Conservation (phyloP, 352 stramenopile genomes). For the Globisporangium acanthophoron region DNA sequence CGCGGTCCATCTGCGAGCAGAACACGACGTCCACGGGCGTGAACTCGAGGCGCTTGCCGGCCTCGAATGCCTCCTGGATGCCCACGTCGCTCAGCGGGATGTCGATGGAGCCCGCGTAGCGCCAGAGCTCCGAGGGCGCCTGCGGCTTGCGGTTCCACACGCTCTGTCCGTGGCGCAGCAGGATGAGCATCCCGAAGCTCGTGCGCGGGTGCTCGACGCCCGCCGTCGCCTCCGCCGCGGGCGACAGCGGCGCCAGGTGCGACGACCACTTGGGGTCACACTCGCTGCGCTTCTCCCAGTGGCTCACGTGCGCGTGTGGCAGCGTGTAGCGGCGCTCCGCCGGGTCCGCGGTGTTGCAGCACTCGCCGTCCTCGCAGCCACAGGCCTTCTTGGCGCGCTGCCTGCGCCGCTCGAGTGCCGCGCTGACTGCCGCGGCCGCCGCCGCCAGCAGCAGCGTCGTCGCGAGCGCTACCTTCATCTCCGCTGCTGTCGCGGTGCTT, state of each 20-base stretch:
- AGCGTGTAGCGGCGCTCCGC: slow-evolving; percentile 66
- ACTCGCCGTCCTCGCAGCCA: slow-evolving; percentile 64
- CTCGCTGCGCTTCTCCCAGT: slow-evolving; percentile 56
- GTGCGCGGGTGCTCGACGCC: slow-evolving; percentile 25
- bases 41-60: slow-evolving; percentile 66
- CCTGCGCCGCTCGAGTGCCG: slow-evolving; percentile 22
- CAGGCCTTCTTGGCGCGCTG: slow-evolving; percentile 22
- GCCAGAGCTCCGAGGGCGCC: slow-evolving; percentile 63
- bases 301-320: slow-evolving; percentile 61
- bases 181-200: slow-evolving; percentile 72
- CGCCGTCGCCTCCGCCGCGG: slow-evolving; percentile 3
- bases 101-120: slow-evolving; percentile 80
- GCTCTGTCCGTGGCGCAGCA: slow-evolving; percentile 80
- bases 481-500: neutral
- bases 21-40: slow-evolving; percentile 81
- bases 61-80: slow-evolving; percentile 80
- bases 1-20: slow-evolving; percentile 83
- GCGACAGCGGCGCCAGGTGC: slow-evolving; percentile 29
- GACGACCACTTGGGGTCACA: slow-evolving; percentile 56
- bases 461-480: slow-evolving; percentile 26
- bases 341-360: slow-evolving; percentile 58
- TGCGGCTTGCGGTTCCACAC: slow-evolving; percentile 85
- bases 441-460: slow-evolving; percentile 23
- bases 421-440: slow-evolving; percentile 14
- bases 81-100: slow-evolving; percentile 77